Evolutionary conservation across 306 rosid species (phyloP).

Genomic region (Glycine latifolia): DNA sequence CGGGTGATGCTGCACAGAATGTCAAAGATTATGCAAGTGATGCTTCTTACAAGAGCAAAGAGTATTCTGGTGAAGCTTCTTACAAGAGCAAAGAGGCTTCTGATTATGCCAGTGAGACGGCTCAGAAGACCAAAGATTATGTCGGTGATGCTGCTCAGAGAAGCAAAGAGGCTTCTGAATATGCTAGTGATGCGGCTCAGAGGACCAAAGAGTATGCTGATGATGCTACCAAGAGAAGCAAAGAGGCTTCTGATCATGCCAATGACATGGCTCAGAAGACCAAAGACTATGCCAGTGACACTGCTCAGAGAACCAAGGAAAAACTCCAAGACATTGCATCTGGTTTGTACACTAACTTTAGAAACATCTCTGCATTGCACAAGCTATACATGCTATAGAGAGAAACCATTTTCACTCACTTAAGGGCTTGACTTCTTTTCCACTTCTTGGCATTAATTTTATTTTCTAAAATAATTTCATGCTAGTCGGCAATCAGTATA

Average conservation of each 20-base stretch:
- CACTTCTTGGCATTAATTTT: background rate
- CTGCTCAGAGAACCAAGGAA: constrained; percentile 48
- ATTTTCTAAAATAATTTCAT: background rate
- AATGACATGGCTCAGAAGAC: no score
- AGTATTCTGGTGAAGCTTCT: constrained; percentile 7
- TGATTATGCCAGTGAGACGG: constrained; percentile 13
- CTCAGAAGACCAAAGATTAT: background rate
- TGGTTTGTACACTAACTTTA: constrained; percentile 52
- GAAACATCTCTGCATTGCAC: background rate
- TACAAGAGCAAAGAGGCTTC: constrained; percentile 19
- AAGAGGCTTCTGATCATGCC: no score
- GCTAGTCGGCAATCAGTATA: no score
- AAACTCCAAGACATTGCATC: constrained; percentile 54
- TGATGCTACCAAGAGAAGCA: no score
- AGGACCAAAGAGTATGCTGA: constrained; percentile 8
- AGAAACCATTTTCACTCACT: background rate
- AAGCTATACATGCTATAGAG: background rate
- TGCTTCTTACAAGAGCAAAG: background rate
- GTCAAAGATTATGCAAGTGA: constrained; percentile 12
- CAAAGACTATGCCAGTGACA: background rate
- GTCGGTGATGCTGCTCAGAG: no score
- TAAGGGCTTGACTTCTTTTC: background rate
- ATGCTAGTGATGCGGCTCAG: no score
- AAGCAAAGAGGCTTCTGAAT: no score
- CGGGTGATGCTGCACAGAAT: background rate